phyloP scores from a whole-genome alignment of 2,329 filamentous ascomycete species.

The Canariomyces notabilis region DNA sequence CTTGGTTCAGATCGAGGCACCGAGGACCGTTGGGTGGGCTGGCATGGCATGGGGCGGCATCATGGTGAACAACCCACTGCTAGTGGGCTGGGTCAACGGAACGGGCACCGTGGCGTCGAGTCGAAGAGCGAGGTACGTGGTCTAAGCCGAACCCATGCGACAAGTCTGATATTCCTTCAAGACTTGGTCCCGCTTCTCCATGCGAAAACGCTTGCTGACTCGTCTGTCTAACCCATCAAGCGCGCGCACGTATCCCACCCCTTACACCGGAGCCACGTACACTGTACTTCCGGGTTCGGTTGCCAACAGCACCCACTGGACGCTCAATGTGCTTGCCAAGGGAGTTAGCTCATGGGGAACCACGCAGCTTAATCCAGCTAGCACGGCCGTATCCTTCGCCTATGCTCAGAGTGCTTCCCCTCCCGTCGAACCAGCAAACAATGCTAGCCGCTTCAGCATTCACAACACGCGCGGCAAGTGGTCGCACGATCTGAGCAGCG shows the following conservation, averaged over 20 bases:
- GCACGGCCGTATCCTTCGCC: conserved; percentile 24
- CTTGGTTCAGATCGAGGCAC: conserved; percentile 36
- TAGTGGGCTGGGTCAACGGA: conserved; percentile 36
- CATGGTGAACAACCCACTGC: conserved; percentile 40
- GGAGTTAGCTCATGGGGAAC: conserved; percentile 35
- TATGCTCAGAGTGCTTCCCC: conserved; percentile 23
- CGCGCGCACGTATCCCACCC: conserved; percentile 30
- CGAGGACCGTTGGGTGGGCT: conserved; percentile 37
- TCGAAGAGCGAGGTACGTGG: conserved; percentile 33
- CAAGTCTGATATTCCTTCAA: no score
- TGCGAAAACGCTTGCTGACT: no score
- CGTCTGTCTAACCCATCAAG: conserved; percentile 12
- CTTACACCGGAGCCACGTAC: conserved; percentile 32
- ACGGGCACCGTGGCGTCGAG: conserved; percentile 34
- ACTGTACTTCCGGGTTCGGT: conserved; percentile 32
- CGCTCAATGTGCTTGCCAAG: conserved; percentile 34
- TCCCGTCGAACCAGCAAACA: conserved; percentile 25
- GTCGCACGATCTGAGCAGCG: conserved; percentile 24
- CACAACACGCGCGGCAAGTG: conserved; percentile 27
- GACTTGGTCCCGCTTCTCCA: neutral
- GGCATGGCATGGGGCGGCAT: conserved; percentile 38
- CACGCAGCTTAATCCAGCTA: conserved; percentile 27
- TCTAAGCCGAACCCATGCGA: neutral
- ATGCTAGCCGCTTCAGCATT: conserved; percentile 27
- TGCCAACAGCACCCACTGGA: conserved; percentile 39